Evolutionary conservation across 495 filamentous ascomycete genomes (phyloP).

Genomic region (Geoglossum glabrum): DNA sequence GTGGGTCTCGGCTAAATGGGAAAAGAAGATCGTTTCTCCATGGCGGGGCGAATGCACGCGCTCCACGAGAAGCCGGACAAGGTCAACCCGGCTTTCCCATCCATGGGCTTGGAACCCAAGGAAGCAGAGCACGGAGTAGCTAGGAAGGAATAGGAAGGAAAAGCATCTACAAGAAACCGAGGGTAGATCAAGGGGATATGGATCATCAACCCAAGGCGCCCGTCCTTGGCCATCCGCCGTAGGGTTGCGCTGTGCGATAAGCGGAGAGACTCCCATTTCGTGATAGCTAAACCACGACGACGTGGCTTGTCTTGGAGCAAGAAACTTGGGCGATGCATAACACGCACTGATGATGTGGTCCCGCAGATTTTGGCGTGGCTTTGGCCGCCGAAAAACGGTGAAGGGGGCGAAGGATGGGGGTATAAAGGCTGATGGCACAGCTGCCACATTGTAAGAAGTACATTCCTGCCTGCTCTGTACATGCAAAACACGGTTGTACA

Average conservation of each 20-base stretch:
- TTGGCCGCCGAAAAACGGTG: background rate
- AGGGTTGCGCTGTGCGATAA: background rate
- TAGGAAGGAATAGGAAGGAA: background rate
- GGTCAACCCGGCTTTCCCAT: background rate
- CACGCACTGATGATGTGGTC: constrained; percentile 1
- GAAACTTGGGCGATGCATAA: background rate
- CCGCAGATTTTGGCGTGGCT: background rate
- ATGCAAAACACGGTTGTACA: too few species aligned
- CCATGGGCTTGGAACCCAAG: background rate
- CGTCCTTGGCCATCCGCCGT: background rate
- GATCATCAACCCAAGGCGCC: background rate
- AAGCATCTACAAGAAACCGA: background rate
- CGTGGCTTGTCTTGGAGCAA: background rate
- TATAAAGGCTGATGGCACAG: background rate
- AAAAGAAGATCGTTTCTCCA: background rate
- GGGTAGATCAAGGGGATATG: background rate
- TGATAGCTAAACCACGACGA: background rate
- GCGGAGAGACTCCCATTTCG: background rate
- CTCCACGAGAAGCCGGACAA: background rate
- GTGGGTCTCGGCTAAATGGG: background rate
- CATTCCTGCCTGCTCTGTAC: too few species aligned
- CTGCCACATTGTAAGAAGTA: background rate
- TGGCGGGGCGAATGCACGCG: background rate
- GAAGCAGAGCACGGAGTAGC: background rate
- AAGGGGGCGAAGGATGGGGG: background rate